Evolutionary conservation across 192 early-diverging fungal genomes (phyloP).

Genomic region (Mortierella claussenii): DNA sequence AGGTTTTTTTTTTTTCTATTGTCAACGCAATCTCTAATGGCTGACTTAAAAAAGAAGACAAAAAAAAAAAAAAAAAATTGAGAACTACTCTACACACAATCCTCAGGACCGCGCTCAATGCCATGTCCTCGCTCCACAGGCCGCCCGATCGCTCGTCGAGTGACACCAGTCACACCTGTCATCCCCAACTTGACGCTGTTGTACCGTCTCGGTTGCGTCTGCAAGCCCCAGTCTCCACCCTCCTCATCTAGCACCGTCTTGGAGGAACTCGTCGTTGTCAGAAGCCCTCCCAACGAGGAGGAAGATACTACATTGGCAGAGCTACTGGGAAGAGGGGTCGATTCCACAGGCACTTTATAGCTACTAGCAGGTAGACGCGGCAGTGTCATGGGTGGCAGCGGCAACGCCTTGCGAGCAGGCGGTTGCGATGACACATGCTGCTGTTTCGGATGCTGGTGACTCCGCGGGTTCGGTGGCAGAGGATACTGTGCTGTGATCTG

Average conservation of each 20-base stretch:
- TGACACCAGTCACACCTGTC: conserved; percentile 40
- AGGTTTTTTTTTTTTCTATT: no score
- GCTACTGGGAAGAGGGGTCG: not conserved
- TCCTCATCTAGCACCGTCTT: conserved; percentile 48
- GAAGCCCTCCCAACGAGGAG: not conserved
- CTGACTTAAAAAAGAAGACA: not conserved
- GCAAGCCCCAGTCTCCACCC: conserved; percentile 41
- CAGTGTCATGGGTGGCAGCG: conserved; percentile 1
- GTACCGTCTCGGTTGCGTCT: conserved; percentile 39
- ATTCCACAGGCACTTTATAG: conserved; percentile 15
- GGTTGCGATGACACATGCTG: no score
- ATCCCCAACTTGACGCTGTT: conserved; percentile 48
- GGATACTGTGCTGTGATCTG: no score
- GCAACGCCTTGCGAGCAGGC: not conserved
- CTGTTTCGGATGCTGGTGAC: not conserved
- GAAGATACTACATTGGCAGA: not conserved
- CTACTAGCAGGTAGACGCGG: conserved; percentile 7
- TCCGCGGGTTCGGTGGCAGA: not conserved
- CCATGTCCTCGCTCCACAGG: conserved; percentile 38
- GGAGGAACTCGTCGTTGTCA: not conserved
- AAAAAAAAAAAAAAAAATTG: not conserved
- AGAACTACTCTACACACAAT: conserved; percentile 30
- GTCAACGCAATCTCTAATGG: no score
- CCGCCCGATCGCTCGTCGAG: conserved; percentile 40
- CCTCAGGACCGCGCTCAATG: conserved; percentile 44